Evolutionary conservation across 306 rosid genomes (phyloP).

Genomic region (Cicer cuneatum): DNA sequence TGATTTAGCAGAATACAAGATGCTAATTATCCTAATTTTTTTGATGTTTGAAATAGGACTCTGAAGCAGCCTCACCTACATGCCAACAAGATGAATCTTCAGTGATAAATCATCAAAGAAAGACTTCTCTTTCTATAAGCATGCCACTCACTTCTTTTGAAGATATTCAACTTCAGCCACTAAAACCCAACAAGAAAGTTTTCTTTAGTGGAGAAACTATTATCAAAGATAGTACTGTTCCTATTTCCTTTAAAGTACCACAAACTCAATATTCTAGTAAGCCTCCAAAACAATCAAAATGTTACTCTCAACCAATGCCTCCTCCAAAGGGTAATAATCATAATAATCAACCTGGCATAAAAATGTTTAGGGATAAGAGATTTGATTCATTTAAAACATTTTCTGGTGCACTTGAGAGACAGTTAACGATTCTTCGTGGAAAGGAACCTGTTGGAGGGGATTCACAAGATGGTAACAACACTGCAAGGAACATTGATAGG

Average conservation of each 20-base stretch:
- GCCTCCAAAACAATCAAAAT: slow-evolving; percentile 50
- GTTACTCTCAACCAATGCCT: slow-evolving; percentile 79
- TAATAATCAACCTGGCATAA: slow-evolving; percentile 47
- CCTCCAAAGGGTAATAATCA: slow-evolving; percentile 17
- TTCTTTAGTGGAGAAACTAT: slow-evolving; percentile 53
- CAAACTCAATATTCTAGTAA: slow-evolving; percentile 5
- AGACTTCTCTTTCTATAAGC: slow-evolving; percentile 70
- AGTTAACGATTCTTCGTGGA: slow-evolving; percentile 66
- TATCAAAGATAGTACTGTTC: slow-evolving; percentile 27
- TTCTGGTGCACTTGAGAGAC: slow-evolving; percentile 80
- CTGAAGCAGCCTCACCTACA: slow-evolving; percentile 39
- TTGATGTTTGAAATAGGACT: slow-evolving; percentile 51
- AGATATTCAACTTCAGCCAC: slow-evolving; percentile 43
- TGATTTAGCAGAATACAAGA: too few species aligned
- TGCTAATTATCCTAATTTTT: background rate
- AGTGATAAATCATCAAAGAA: slow-evolving; percentile 56
- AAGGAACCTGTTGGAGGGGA: slow-evolving; percentile 45
- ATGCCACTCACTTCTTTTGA: slow-evolving; percentile 70
- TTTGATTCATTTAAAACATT: slow-evolving; percentile 84
- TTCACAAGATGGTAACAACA: slow-evolving; percentile 39
- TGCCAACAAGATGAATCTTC: slow-evolving; percentile 42
- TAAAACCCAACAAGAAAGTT: slow-evolving; percentile 43
- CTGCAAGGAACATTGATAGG: slow-evolving; percentile 40
- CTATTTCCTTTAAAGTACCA: slow-evolving; percentile 14
- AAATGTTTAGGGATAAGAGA: slow-evolving; percentile 59